phyloP scores from a whole-genome alignment of 768 basidiomycete genomes.

The Crepidotus variabilis region DNA sequence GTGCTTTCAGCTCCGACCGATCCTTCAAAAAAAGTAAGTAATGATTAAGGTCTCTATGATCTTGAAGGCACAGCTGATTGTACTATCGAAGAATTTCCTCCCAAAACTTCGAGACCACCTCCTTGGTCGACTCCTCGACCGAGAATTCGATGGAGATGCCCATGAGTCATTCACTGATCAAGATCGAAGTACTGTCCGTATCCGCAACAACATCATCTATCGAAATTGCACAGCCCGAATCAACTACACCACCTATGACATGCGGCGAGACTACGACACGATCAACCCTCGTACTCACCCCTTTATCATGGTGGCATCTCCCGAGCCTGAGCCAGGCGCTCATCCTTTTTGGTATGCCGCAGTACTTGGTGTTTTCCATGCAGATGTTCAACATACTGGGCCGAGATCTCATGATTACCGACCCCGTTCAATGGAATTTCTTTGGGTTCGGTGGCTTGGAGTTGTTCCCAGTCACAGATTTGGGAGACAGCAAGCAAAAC shows the following conservation, averaged over 20 bases:
- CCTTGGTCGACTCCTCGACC: constrained; percentile 22
- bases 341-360: not conserved
- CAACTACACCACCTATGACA: constrained; percentile 17
- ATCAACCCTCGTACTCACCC: constrained; percentile 13
- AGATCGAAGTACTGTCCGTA: constrained; percentile 12
- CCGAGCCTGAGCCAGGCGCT: constrained; percentile 5
- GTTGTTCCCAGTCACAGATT: not conserved
- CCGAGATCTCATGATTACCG: not conserved
- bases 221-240: constrained; percentile 7
- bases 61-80: not conserved
- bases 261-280: constrained; percentile 11
- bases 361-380: not conserved
- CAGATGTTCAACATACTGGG: not conserved
- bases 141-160: constrained; percentile 23
- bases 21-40: not conserved
- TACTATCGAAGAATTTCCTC: constrained; percentile 17
- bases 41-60: not conserved
- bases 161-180: constrained; percentile 10
- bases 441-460: constrained; percentile 9
- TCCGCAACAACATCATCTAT: constrained; percentile 8
- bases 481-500: constrained; percentile 1
- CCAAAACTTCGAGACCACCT: constrained; percentile 28
- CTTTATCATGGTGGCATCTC: constrained; percentile 4
- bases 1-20: not conserved
- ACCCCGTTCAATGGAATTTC: not conserved